These are phyloP conservation scores for Coprinopsis sp. DNA, from an alignment of 768 basidiomycete genomes.

Conservation along the genomic window DNA sequence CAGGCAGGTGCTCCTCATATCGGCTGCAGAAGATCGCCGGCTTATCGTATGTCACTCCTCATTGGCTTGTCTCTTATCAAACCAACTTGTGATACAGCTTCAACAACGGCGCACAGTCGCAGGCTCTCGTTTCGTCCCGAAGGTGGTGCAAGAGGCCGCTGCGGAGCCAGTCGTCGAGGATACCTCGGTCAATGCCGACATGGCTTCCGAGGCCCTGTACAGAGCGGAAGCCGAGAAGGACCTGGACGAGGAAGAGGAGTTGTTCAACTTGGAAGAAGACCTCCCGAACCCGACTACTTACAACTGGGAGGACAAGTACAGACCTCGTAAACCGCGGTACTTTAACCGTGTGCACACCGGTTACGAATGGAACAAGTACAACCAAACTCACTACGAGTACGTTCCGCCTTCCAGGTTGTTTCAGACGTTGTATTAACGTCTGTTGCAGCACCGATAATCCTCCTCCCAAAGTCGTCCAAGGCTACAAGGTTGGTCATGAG, in stretches of 20 bases:
- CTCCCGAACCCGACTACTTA: conserved; percentile 80
- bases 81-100: conserved; percentile 42
- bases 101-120: conserved; percentile 77
- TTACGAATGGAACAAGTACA: conserved; percentile 99
- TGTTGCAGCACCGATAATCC: conserved; percentile 86
- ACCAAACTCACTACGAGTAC: conserved; percentile 99
- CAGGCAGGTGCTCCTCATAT: conserved; percentile 72
- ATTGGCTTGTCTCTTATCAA: conserved; percentile 3
- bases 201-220: conserved; percentile 87
- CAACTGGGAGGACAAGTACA: conserved; percentile 98
- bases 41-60: conserved; percentile 50
- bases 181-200: conserved; percentile 58
- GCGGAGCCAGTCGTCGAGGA: conserved; percentile 56
- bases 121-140: conserved; percentile 84
- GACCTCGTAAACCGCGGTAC: conserved; percentile 95
- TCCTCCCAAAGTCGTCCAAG: conserved; percentile 98
- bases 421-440: background rate
- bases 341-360: conserved; percentile 99
- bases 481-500: conserved; percentile 73
- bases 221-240: conserved; percentile 89
- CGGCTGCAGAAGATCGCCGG: conserved; percentile 58
- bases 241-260: conserved; percentile 92
- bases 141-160: conserved; percentile 53
- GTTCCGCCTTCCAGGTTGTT: conserved; percentile 25
- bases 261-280: conserved; percentile 91